Conservation (phyloP, 352 stramenopile genomes). For the Thalassiosira livingstoniorum region DNA sequence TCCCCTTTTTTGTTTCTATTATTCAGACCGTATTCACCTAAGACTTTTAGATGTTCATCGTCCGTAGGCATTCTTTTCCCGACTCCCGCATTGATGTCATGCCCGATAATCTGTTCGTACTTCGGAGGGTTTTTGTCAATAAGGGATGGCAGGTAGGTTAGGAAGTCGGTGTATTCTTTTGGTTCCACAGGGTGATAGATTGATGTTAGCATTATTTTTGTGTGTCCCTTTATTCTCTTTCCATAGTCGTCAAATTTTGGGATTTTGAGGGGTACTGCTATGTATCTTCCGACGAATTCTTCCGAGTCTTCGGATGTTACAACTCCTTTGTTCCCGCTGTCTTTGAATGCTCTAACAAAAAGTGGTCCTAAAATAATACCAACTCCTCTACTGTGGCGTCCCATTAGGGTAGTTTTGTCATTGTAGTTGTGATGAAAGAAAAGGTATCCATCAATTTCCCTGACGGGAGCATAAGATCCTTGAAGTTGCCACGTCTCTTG, state of each 20-base stretch:
- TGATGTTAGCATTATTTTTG: conserved; percentile 8
- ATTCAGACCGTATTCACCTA: conserved; percentile 15
- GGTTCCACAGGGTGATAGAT: conserved; percentile 13
- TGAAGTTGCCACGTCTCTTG: conserved; percentile 22
- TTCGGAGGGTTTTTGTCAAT: background rate
- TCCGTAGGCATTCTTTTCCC: conserved; percentile 5
- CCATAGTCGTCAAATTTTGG: background rate
- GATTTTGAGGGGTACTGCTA: conserved; percentile 1
- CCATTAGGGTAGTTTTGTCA: background rate
- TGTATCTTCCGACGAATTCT: background rate
- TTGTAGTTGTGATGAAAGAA: background rate
- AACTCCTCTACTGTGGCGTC: conserved; percentile 10
- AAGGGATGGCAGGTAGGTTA: background rate
- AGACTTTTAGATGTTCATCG: background rate
- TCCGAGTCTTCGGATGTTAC: background rate
- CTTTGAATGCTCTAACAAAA: conserved; percentile 14
- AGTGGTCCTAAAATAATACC: conserved; percentile 15
- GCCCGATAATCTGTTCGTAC: background rate
- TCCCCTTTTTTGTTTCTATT: conserved; percentile 26
- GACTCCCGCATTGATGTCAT: conserved; percentile 23
- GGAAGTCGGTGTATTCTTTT: conserved; percentile 7
- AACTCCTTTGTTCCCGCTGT: background rate
- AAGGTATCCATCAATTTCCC: conserved; percentile 17
- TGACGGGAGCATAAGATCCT: no score
- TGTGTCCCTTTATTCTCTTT: background rate